Percentiles rank a stretch among this genome's conserved stretches.
phyloP scores from a whole-genome alignment of 2,329 filamentous ascomycete genomes.

The Zasmidium cellare region DNA sequence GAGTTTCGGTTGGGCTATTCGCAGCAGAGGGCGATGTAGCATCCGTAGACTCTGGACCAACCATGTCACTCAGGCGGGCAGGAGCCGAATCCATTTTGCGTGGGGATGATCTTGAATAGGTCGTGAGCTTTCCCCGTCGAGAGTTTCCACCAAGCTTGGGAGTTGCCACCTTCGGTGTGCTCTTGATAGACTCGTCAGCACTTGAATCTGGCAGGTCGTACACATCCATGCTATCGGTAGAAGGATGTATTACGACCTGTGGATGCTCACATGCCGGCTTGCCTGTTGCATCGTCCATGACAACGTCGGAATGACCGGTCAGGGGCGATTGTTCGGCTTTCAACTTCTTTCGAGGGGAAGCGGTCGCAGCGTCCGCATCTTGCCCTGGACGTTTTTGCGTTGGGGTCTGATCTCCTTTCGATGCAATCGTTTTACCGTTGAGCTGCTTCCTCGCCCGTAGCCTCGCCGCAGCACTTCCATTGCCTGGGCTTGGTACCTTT shows the following conservation, averaged over 20 bases:
- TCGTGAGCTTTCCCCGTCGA: conserved; percentile 1
- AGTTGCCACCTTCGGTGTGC: neutral
- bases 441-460: conserved; percentile 22
- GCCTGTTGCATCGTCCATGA: conserved; percentile 12
- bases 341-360: conserved; percentile 18
- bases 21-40: conserved; percentile 22
- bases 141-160: neutral
- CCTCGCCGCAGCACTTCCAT: conserved; percentile 23
- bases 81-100: conserved; percentile 32
- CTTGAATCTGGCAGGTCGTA: conserved; percentile 24
- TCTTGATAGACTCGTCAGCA: conserved; percentile 12
- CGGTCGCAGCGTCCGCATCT: conserved; percentile 6
- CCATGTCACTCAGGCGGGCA: conserved; percentile 31
- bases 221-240: conserved; percentile 10
- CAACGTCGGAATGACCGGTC: conserved; percentile 7
- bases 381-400: conserved; percentile 10
- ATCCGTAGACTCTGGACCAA: conserved; percentile 21
- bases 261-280: conserved; percentile 2
- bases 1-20: conserved; percentile 23
- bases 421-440: neutral
- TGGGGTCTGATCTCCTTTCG: neutral
- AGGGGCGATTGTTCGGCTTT: conserved; percentile 2
- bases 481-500: conserved; percentile 8
- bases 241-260: neutral
- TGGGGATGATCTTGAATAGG: conserved; percentile 10